Base-by-base conservation (phyloP, 1,139 yeast genomes). In the Casaregolazyma lundiana region DNA sequence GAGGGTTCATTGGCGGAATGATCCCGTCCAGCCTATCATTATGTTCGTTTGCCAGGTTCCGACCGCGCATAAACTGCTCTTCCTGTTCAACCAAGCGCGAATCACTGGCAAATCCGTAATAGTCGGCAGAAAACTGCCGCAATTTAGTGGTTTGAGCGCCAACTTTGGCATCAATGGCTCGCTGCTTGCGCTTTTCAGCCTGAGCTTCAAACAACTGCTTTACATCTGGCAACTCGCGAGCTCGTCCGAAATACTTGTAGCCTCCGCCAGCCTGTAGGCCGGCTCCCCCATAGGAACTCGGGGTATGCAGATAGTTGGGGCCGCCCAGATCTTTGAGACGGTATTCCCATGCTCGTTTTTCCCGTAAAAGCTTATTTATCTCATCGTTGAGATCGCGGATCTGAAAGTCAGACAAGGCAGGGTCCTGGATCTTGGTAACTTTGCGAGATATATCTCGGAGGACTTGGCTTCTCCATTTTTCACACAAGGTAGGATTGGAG, bases 231-330 rank as follows among this genome's bases (percentile, higher is more conserved):
- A 89, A 66, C 41, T 87, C 94, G 46, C 78, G 73, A 0, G 96
- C 96, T 42, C 96, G 66, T 0, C 97, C 97, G 66, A 80, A 89
- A 63, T 86, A 89, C 53, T 85, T 67, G 57, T 79, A 80, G 1
- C 89, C 86, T 43, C 78, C 68, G 13, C 70, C 61, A 2, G 60
- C 55, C 6, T 64, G 63, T 15, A 64, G 50, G 38, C 57, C 62
- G 8, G 57, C 53, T 3, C 68, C 68, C 32, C 59, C 65, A 43
- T 49, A 53, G 17, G 52, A 51, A 6, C 30, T 30, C n/a, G 32
- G 30, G 8, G 26, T 22, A 15, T 32, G 41, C 39, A 58, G 46
- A 57, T 79, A 77, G 58, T 84, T 83, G 4, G 84, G 80, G 0
- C 95, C 95, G 1, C 89, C 89, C 2, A 87, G 66, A 16, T 76